Conservation (phyloP, 805 yeast genomes). For the Candida tammaniensis region DNA sequence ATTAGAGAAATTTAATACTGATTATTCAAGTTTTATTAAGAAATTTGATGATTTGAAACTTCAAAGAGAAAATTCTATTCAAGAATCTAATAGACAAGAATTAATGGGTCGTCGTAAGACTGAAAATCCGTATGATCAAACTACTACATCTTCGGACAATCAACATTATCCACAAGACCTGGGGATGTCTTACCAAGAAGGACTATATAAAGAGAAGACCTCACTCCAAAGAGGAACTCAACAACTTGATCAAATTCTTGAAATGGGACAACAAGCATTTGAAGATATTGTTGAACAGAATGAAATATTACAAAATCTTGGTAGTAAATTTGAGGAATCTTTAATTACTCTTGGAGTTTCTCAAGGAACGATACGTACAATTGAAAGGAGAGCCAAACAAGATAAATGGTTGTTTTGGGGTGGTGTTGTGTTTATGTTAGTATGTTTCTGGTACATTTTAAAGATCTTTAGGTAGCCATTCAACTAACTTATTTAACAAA, state of each 20-base stretch:
- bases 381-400: constrained; percentile 78
- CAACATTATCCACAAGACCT: constrained; percentile 25
- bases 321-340: constrained; percentile 60
- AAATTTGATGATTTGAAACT: constrained; percentile 54
- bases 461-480: constrained; percentile 55
- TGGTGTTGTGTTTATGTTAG: constrained; percentile 59
- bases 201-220: constrained; percentile 65
- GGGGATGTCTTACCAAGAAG: constrained; percentile 49
- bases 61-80: constrained; percentile 52
- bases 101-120: constrained; percentile 52
- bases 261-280: constrained; percentile 82
- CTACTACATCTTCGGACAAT: constrained; percentile 8
- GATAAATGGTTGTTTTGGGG: constrained; percentile 87
- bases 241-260: constrained; percentile 85
- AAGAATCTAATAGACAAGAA: constrained; percentile 48
- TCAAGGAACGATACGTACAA: constrained; percentile 72
- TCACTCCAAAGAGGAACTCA: constrained; percentile 66
- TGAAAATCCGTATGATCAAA: constrained; percentile 50
- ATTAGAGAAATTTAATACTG: constrained; percentile 53
- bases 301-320: constrained; percentile 62
- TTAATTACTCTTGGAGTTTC: constrained; percentile 85
- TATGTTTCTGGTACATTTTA: constrained; percentile 64
- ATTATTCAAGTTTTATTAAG: constrained; percentile 42
- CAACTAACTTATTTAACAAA: background rate
- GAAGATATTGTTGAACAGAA: constrained; percentile 87